phyloP scores from a whole-genome alignment of 345 rosid species.

The Moricandia arvensis region DNA sequence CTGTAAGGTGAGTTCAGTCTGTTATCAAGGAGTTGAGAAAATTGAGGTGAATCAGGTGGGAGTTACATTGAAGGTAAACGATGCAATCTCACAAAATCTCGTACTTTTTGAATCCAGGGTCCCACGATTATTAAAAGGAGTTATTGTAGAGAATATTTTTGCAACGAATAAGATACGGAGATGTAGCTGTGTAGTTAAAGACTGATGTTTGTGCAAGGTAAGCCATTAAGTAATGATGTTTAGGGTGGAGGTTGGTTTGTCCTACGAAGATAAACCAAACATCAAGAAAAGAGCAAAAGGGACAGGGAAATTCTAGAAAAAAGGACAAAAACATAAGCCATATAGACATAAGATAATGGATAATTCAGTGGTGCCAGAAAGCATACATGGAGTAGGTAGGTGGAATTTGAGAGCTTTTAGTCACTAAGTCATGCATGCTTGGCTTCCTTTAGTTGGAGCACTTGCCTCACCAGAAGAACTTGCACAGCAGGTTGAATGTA shows the following conservation, averaged over 20 bases:
- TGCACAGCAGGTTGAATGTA: too few species aligned
- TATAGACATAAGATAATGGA: neutral
- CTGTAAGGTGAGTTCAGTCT: neutral
- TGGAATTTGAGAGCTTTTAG: neutral
- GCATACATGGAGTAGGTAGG: neutral
- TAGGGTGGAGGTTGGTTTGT: too few species aligned
- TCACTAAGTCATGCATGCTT: neutral
- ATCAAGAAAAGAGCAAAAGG: neutral
- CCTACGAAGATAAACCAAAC: too few species aligned
- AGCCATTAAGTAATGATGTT: too few species aligned
- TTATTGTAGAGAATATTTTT: neutral
- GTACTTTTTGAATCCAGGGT: neutral
- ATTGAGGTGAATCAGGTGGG: neutral
- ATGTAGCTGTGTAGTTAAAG: neutral
- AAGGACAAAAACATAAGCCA: neutral
- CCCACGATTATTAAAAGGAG: neutral
- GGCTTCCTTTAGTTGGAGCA: too few species aligned
- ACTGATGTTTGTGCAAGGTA: neutral
- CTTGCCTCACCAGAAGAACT: too few species aligned
- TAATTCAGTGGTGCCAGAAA: neutral
- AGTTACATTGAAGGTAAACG: neutral
- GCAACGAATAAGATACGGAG: neutral
- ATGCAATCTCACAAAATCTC: neutral
- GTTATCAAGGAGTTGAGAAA: neutral
- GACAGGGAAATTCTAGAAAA: neutral